Percentiles rank a stretch among this genome's conserved stretches.
These are phyloP conservation scores for Pleurostoma richardsiae DNA, from an alignment of 2,329 filamentous ascomycete genomes.

Conservation along the genomic window DNA sequence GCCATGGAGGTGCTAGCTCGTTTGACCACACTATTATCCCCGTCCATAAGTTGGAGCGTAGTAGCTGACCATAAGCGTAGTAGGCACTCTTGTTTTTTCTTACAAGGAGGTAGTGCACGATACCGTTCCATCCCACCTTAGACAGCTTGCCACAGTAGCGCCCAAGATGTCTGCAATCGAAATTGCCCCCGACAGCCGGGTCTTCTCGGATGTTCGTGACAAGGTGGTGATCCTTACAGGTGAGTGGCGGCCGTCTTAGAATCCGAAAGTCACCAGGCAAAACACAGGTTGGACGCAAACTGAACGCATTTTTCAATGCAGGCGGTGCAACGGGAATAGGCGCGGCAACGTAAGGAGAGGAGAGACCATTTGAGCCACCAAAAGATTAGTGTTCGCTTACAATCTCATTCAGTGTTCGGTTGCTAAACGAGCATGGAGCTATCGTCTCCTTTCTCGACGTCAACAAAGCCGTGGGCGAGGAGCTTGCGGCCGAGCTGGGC, in stretches of 20 bases:
- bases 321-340: not conserved
- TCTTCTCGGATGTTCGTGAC: not conserved
- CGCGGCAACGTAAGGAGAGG: not conserved
- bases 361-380: no score
- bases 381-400: not conserved
- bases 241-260: not conserved
- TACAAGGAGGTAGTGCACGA: no score
- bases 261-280: no score
- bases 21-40: no score
- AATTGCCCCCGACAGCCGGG: not conserved
- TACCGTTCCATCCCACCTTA: no score
- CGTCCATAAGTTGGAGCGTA: no score
- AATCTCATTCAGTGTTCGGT: not conserved
- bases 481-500: not conserved
- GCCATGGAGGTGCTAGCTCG: no score
- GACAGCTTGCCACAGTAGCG: not conserved
- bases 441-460: slow-evolving; percentile 1
- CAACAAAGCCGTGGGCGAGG: not conserved
- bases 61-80: no score
- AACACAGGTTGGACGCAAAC: not conserved
- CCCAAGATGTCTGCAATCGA: not conserved
- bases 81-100: no score
- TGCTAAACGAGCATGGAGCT: not conserved
- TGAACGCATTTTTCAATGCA: not conserved
- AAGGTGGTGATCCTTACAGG: not conserved